These are phyloP conservation scores for Dentipellis fragilis DNA, from an alignment of 768 basidiomycete species.

Conservation along the genomic window DNA sequence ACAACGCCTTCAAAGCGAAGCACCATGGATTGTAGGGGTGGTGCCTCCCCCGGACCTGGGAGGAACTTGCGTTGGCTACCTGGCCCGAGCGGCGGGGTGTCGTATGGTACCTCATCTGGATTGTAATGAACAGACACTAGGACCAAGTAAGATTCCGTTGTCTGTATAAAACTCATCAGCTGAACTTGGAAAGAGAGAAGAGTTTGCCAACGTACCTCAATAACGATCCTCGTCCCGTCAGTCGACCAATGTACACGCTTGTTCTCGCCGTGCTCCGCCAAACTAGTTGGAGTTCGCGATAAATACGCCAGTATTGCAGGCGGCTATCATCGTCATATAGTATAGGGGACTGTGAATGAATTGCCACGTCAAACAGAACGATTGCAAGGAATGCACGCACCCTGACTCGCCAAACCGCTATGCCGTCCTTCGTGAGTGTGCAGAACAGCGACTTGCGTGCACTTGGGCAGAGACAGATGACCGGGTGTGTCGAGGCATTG, in stretches of 20 bases:
- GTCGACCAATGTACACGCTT: slow-evolving; percentile 69
- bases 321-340: slow-evolving; percentile 36
- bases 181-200: background rate
- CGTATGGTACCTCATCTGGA: slow-evolving; percentile 45
- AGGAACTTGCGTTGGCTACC: slow-evolving; percentile 58
- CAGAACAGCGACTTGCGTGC: slow-evolving; percentile 74
- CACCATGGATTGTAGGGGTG: slow-evolving; percentile 55
- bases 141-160: slow-evolving; percentile 70
- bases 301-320: slow-evolving; percentile 63
- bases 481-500: slow-evolving; percentile 44
- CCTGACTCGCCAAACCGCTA: slow-evolving; percentile 76
- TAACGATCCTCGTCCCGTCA: slow-evolving; percentile 68
- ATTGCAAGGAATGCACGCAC: slow-evolving; percentile 30
- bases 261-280: slow-evolving; percentile 81
- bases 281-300: slow-evolving; percentile 64
- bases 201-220: slow-evolving; percentile 45
- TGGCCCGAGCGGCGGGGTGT: slow-evolving; percentile 38
- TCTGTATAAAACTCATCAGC: slow-evolving; percentile 34
- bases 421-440: slow-evolving; percentile 56
- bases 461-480: slow-evolving; percentile 51
- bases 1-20: slow-evolving; percentile 77
- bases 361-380: background rate
- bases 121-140: slow-evolving; percentile 56
- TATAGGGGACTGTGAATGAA: background rate
- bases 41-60: slow-evolving; percentile 72